Base-by-base conservation (phyloP, 163 green algal species). In the Scenedesmus sp. region DNA sequence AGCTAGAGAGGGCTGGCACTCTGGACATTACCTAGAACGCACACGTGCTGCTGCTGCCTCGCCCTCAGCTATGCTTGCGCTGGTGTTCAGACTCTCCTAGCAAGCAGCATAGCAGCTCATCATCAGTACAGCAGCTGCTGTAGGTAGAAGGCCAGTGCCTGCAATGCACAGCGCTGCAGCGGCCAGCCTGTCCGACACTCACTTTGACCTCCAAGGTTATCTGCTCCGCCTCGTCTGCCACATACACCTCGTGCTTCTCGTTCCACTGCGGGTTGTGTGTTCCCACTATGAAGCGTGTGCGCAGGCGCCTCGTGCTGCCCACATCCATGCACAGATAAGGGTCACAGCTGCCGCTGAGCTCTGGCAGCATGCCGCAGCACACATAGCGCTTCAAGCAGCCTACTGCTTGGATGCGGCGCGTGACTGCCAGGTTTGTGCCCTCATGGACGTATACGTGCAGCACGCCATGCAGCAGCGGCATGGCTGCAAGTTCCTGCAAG, bases 161-260 rank as follows among this genome's bases (percentile, higher is more conserved):
- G 26, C 4, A 8, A 86, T 62, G 70, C 70, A 79, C 70, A 52
- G 5, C 46, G 23, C 3, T 23, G 23, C 70, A 52, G 23, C 46
- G 64, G 6, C 16, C 85, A 34, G 13, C 26, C 85, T 34, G 13
- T 20, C 34, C 15, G 0, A 1, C 13, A 73, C 88, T 4, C 88
- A 93, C 90, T 84, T 93, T 93, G 83, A 93, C 83, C 57, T 81
- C 57, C 16, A 93, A 23, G 16, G 57, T 85, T 9, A 93, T 46
- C n/a, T 81, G 3, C 12, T 90, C 73, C 15, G 90, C 84, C 54
- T 93, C 90, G 56, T 93, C 90, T 23, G 90, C 90, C 57, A 93
- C 20, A 13, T 83, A 90, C 73, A 93, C 84, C 73, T 90, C 84
- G 52, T 73, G 66, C 82, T 59, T 34, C 73, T 93, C 90, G 26